Evolutionary conservation across 2,329 filamentous ascomycete genomes (phyloP).

Genomic region (Hypoxylon sp.): DNA sequence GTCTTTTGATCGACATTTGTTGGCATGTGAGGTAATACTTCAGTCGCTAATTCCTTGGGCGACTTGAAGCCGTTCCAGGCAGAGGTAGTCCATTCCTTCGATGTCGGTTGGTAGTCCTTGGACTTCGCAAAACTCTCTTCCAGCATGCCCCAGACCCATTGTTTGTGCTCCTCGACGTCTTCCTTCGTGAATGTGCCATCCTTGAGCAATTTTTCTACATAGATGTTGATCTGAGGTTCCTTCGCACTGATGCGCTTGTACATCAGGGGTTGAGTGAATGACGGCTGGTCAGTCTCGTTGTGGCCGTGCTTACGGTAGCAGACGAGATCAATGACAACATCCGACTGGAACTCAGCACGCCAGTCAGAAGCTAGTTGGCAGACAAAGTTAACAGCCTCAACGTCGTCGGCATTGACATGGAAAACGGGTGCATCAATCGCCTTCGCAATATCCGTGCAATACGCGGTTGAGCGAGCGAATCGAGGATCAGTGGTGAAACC

Average conservation of each 20-base stretch:
- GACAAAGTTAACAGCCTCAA: conserved; percentile 98
- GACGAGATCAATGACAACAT: conserved; percentile 97
- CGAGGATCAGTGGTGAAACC: conserved; percentile 99
- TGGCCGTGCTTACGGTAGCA: conserved; percentile 99
- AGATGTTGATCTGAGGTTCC: conserved; percentile 88
- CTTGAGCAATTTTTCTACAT: conserved; percentile 89
- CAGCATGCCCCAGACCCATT: conserved; percentile 99
- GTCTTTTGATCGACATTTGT: conserved; percentile 83
- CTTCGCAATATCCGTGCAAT: conserved; percentile 99
- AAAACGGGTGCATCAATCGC: conserved; percentile 98
- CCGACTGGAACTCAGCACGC: conserved; percentile 98
- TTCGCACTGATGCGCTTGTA: conserved; percentile 97
- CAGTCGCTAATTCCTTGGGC: conserved; percentile 95
- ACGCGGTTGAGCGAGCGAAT: conserved; percentile 96
- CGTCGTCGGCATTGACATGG: conserved; percentile 99
- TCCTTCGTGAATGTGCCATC: conserved; percentile 97
- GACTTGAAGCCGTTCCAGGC: conserved; percentile 99
- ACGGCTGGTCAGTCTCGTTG: conserved; percentile 99
- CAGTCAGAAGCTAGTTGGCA: conserved; percentile 97
- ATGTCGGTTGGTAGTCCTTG: conserved; percentile 96
- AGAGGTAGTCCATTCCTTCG: conserved; percentile 98
- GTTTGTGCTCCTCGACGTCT: conserved; percentile 98
- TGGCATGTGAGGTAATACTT: conserved; percentile 91
- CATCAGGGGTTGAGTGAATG: conserved; percentile 99
- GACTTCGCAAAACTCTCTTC: conserved; percentile 97